Evolutionary conservation across 306 rosid species (phyloP).

Genomic region (Lathyrus tuberosus): DNA sequence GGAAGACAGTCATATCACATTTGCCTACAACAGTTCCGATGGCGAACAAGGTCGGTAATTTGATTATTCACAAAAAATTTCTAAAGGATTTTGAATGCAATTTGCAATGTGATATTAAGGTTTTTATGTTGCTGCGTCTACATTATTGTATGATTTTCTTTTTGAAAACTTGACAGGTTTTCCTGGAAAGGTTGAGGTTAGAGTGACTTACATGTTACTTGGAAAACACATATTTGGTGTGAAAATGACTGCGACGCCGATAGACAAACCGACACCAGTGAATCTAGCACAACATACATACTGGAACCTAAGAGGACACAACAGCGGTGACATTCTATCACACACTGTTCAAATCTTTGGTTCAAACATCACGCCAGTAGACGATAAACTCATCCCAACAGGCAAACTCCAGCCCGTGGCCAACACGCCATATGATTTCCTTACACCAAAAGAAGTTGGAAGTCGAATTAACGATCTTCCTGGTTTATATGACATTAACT

Average conservation of each 20-base stretch:
- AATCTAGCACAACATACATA: slow-evolving; percentile 71
- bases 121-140: no score
- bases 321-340: slow-evolving; percentile 62
- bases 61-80: background rate
- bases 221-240: slow-evolving; percentile 48
- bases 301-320: slow-evolving; percentile 75
- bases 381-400: slow-evolving; percentile 61
- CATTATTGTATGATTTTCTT: background rate
- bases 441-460: slow-evolving; percentile 48
- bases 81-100: background rate
- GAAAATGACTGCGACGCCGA: slow-evolving; percentile 56
- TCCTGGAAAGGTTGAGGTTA: slow-evolving; percentile 63
- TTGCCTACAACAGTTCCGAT: slow-evolving; percentile 55
- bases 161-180: slow-evolving; percentile 53
- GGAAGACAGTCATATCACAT: slow-evolving; percentile 51
- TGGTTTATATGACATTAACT: slow-evolving; percentile 68
- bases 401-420: slow-evolving; percentile 41
- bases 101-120: no score
- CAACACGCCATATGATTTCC: slow-evolving; percentile 67
- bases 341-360: slow-evolving; percentile 57
- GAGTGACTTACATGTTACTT: slow-evolving; percentile 57
- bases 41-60: slow-evolving; percentile 59
- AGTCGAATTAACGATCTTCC: slow-evolving; percentile 46
- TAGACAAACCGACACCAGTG: slow-evolving; percentile 64
- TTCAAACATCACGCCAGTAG: slow-evolving; percentile 61